Evolutionary conservation across 306 rosid species (phyloP).

Genomic region (Quercus gilva): DNA sequence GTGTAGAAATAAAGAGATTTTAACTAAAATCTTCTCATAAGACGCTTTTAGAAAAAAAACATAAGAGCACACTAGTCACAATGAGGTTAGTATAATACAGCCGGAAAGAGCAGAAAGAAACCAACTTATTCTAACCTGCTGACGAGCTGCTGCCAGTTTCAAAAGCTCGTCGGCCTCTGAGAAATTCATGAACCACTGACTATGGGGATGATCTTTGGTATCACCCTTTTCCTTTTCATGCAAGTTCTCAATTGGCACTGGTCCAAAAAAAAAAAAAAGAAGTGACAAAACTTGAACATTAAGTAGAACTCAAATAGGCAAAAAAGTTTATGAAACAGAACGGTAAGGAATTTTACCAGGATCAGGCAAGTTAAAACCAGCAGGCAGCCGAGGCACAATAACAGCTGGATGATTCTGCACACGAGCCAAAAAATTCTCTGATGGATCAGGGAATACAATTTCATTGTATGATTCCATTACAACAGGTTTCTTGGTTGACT

Average conservation of each 20-base stretch:
- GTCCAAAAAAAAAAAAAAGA: not conserved
- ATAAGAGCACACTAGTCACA: too few species aligned
- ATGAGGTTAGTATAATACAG: not conserved
- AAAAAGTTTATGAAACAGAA: not conserved
- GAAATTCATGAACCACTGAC: slow-evolving; percentile 95
- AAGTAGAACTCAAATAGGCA: slow-evolving; percentile 6
- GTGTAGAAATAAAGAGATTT: not conserved
- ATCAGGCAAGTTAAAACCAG: slow-evolving; percentile 68
- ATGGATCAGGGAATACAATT: slow-evolving; percentile 88
- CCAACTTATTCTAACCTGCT: slow-evolving; percentile 63
- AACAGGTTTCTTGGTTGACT: slow-evolving; percentile 87
- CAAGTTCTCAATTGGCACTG: slow-evolving; percentile 52
- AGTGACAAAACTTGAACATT: not conserved
- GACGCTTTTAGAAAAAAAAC: not conserved
- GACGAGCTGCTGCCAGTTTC: slow-evolving; percentile 94
- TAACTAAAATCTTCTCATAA: not conserved
- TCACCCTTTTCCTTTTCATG: slow-evolving; percentile 60
- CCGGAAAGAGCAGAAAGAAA: not conserved
- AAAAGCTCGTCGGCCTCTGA: slow-evolving; percentile 97
- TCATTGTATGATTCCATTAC: slow-evolving; percentile 91
- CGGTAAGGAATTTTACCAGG: slow-evolving; percentile 47
- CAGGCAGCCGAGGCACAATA: slow-evolving; percentile 78
- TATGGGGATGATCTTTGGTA: slow-evolving; percentile 79
- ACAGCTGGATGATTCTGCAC: slow-evolving; percentile 89
- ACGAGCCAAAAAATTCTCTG: slow-evolving; percentile 65